Base-by-base conservation (phyloP, 2,329 filamentous ascomycete genomes). In the Colletotrichum acutatum region DNA sequence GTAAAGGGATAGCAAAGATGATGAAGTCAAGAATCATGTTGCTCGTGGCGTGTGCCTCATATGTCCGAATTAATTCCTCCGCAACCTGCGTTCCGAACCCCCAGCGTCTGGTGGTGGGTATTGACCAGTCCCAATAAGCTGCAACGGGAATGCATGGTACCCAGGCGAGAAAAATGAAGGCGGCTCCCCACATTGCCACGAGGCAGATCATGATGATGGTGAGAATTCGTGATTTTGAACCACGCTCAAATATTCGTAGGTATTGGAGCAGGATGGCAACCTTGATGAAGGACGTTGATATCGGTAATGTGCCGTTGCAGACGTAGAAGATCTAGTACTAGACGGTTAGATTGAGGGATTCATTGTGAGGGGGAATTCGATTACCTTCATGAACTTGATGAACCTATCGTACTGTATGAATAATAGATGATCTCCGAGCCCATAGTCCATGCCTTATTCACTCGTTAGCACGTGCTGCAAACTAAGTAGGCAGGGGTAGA, bases 1-100 rank as follows among this genome's bases (percentile, higher is more conserved):
- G 79, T 2, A 80, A 70, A 1, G 80, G 78, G 8, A 82, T 79
- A 9, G 78, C 75, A 14, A 82, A 78, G 1, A 82, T 78, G 52
- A 78, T 34, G 16, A 81, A 76, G 42, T 83, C 79, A 1, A 83
- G 72, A 2, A 80, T 59, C 69, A 80, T 78, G 49, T 83, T 83
- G 8, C 76, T 78, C 1, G 73, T 74, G 6, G 77, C 76, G 56
- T 82, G 80, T 8, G 71, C 76, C 11, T 76, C 74, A n/a, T 79
- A 82, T 1, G 76, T 78, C 5, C 69, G 77, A 5, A 75, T 75
- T 16, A 82, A 75, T 11, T 76, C 76, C 5, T 66, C 54, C 0
- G 76, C 65, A 1, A 75, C 52, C 37, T 75, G 76, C 1, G 80
- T 78, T 1, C 79, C 81, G 66, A 80, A 83, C 0, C 78, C 81